A percentile compares a stretch with the other conserved stretches of the same genome.
These are phyloP conservation scores for Usnea hakonensis DNA, from an alignment of 495 filamentous ascomycete species.

Conservation along the genomic window DNA sequence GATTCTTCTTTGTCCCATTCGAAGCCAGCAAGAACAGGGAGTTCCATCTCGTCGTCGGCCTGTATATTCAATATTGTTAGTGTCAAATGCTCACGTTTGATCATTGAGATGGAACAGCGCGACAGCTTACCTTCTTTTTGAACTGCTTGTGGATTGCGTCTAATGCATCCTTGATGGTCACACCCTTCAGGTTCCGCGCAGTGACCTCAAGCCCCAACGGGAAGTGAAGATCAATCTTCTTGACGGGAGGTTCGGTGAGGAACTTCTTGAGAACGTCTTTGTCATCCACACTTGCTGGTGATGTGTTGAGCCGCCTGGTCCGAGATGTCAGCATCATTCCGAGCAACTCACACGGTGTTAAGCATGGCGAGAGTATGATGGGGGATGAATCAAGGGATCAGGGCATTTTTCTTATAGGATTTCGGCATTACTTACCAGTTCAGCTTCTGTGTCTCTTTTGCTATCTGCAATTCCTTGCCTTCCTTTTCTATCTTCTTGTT, in stretches of 20 bases:
- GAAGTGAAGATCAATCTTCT: constrained; percentile 89
- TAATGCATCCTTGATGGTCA: constrained; percentile 90
- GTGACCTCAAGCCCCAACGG: constrained; percentile 79
- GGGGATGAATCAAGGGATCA: background rate
- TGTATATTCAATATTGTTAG: constrained; percentile 31
- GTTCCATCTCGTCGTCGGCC: constrained; percentile 82
- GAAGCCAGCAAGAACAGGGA: constrained; percentile 80
- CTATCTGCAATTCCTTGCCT: constrained; percentile 64
- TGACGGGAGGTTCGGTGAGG: constrained; percentile 72
- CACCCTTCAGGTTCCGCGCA: constrained; percentile 81
- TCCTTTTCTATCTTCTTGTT: constrained; percentile 54
- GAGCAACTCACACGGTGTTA: background rate
- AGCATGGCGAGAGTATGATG: background rate
- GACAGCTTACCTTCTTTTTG: constrained; percentile 70
- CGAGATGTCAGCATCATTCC: constrained; percentile 3
- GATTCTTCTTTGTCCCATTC: constrained; percentile 90
- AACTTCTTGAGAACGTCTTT: constrained; percentile 72
- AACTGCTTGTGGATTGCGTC: constrained; percentile 90
- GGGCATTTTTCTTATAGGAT: background rate
- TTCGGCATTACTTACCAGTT: constrained; percentile 61
- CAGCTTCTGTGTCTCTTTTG: constrained; percentile 80
- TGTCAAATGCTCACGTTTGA: background rate
- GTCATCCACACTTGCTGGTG: constrained; percentile 65
- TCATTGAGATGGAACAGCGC: background rate
- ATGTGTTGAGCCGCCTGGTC: constrained; percentile 81